Percentiles rank a stretch among this genome's conserved stretches.
Evolutionary conservation across 2,329 filamentous ascomycete species (phyloP).

Genomic region (Fusarium ambrosium): DNA sequence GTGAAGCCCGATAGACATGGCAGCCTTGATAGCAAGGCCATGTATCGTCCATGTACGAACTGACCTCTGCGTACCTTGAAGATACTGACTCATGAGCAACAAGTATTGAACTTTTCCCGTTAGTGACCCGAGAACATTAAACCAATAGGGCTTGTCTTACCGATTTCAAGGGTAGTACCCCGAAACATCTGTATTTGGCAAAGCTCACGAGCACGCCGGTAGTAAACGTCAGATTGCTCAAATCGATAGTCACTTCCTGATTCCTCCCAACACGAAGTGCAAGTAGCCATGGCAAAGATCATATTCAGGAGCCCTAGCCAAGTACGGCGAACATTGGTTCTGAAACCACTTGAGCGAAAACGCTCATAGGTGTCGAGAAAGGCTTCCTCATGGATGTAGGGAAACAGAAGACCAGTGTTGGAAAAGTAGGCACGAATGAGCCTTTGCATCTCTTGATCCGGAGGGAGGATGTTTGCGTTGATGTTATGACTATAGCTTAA

Average conservation of each 20-base stretch:
- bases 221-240: conserved; percentile 59
- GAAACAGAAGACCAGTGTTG: background rate
- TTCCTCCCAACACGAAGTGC: conserved; percentile 9
- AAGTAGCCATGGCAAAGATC: conserved; percentile 62
- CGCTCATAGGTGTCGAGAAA: background rate
- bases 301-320: conserved; percentile 49
- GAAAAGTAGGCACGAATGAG: background rate
- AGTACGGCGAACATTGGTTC: background rate
- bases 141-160: background rate
- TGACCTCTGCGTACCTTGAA: conserved; percentile 58
- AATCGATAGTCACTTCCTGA: conserved; percentile 46
- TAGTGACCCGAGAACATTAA: background rate
- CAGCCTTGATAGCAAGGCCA: background rate
- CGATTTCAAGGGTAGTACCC: conserved; percentile 59
- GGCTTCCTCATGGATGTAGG: background rate
- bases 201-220: conserved; percentile 58
- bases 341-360: background rate
- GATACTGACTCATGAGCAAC: conserved; percentile 56
- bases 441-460: background rate
- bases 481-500: background rate
- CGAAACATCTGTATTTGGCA: conserved; percentile 58
- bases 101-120: conserved; percentile 53
- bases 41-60: conserved; percentile 4
- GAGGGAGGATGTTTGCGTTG: background rate
- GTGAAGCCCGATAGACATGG: conserved; percentile 9